Evolutionary conservation across 1,284 basidiomycete species (phyloP).

Genomic region (Psilocybe mexicana): DNA sequence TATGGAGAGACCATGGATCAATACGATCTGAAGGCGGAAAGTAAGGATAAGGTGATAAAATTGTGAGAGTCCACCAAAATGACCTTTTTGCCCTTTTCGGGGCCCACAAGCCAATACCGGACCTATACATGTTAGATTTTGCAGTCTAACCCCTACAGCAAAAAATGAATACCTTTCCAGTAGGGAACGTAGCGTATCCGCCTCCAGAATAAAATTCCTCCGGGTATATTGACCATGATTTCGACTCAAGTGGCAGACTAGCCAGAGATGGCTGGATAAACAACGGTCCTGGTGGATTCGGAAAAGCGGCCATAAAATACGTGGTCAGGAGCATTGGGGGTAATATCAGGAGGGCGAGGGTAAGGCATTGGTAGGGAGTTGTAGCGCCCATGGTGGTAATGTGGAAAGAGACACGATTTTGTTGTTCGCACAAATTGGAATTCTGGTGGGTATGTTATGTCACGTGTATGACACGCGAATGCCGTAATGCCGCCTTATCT

Average conservation of each 20-base stretch:
- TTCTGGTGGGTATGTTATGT: not conserved
- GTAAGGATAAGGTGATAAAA: not conserved
- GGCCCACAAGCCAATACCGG: conserved; percentile 75
- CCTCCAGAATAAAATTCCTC: conserved; percentile 68
- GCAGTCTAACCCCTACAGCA: too few relatives aligned
- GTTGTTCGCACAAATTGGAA: not conserved
- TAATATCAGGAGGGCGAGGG: conserved; percentile 56
- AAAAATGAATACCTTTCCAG: conserved; percentile 49
- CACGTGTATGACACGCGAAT: not conserved
- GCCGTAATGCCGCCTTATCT: not conserved
- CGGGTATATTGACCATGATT: conserved; percentile 69
- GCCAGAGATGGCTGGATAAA: conserved; percentile 58
- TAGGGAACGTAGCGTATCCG: conserved; percentile 61
- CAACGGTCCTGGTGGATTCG: conserved; percentile 50
- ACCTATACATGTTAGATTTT: conserved; percentile 40
- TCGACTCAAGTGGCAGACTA: conserved; percentile 49
- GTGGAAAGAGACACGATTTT: conserved; percentile 5
- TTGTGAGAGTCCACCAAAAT: not conserved
- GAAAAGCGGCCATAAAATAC: conserved; percentile 66
- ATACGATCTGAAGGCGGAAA: conserved; percentile 52
- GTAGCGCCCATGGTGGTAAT: conserved; percentile 23
- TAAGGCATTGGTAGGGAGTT: conserved; percentile 47
- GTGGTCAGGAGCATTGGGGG: conserved; percentile 57
- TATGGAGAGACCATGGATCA: conserved; percentile 79
- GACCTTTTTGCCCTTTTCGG: conserved; percentile 68